Base-by-base conservation (phyloP, 352 stramenopile species). In the Phytophthora cryptogea region DNA sequence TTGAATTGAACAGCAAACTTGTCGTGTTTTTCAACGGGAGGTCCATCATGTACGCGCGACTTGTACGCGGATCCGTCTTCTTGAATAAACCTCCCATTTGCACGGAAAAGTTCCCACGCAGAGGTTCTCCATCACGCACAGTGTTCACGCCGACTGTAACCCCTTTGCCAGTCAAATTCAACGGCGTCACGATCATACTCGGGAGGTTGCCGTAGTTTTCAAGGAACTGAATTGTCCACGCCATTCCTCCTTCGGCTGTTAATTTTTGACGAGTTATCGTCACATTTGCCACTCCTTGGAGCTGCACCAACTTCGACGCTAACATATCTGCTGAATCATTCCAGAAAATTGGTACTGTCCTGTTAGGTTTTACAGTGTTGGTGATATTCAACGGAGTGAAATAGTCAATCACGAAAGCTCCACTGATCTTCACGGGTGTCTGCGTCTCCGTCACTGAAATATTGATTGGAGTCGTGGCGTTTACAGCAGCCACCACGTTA, bases 51-150 rank as follows among this genome's bases (percentile, higher is more conserved):
- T 80, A 89, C n/a, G 83, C 71, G 0, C 76, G 65, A 13, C 69
- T 64, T 4, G 73, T 85, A 0, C 41, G 42, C 1, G 71, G 36
- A 39, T 88, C 51, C 0, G 49, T 80, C 32, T 81, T 77, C 36
- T 80, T 89, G 46, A 87, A 84, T n/a, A 48, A 36, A 0, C 83
- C 83, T 4, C 83, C 83, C 68, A 91, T 82, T 52, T 86, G 60
- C 3, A 89, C 39, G 3, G 40, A 23, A 14, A 86, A 93, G 0
- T 46, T 54, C 0, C 81, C 83, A 14, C 76, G 65, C 1, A 93
- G 64, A 26, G 72, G 57, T 4, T 84, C 76, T 2, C 81, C 83
- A 23, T 89, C 68, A 1, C 71, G 70, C 1, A 90, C 47, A 2
- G 74, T 79, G 2, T 30, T 57, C 2, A 71, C 60, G 1, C 60